Base-by-base conservation (phyloP, 805 yeast species). In the Saturnispora ahearnii region DNA sequence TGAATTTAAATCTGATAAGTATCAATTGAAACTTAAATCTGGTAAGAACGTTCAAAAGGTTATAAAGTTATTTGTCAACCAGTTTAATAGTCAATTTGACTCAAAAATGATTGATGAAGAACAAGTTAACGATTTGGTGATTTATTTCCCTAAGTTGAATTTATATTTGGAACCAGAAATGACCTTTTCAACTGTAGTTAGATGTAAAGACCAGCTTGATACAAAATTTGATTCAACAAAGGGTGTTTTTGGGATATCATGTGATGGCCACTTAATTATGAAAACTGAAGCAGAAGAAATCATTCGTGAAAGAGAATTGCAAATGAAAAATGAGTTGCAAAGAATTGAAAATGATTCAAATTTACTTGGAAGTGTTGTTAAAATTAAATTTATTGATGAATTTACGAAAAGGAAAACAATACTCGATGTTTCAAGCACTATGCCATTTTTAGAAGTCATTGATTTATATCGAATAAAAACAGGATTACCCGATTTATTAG, bases 141-240 rank as follows among this genome's bases (percentile, higher is more conserved):
- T 46, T 15, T 46, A 46, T 41, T 40, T 46, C 11, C 49, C 49
- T 3, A 28, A 46, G 22, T 28, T 46, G 40, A 46, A 40, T 15
- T 11, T 46, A 26, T 34, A 24, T n/a, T 36, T 46, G 13, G 40
- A 33, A 15, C 24, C 31, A 12, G 26, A 32, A 9, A 42, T 38
- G 26, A 28, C 49, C 12, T 46, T 46, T 22, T 38, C 24, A 29
- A n/a, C 49, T 21, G 21, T 46, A 15, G 34, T 40, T 15, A 34
- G 49, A 40, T 46, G 44, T 26, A 46, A 29, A 28, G 49, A 46
- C n/a, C 13, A 38, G 24, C 40, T 46, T 13, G 40, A 46, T 21
- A 38, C 42, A 10, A 38, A 13, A 24, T 38, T 24, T 38, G 42
- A 38, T 24, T 38, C 42, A 5, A 38, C 28, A 24, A 29, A 37